These are phyloP conservation scores for Nymphaea thermarum DNA, from an alignment of 164 flowering plant species.

Conservation along the genomic window DNA sequence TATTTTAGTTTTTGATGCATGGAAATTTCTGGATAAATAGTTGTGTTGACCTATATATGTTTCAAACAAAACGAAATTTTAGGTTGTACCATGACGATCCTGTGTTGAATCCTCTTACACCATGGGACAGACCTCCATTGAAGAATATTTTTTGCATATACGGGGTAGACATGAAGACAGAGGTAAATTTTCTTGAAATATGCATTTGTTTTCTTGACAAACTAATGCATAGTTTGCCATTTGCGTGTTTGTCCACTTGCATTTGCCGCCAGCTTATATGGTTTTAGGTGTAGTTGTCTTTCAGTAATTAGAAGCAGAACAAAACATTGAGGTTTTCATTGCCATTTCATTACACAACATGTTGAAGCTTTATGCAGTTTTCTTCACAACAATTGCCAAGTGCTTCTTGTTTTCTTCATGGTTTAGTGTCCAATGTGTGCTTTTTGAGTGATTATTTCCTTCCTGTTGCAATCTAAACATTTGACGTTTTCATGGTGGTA, in stretches of 20 bases:
- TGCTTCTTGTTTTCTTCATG: too few relatives aligned
- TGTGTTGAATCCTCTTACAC: constrained; percentile 86
- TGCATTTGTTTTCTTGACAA: background rate
- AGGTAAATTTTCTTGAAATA: constrained; percentile 32
- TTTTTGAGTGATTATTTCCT: too few relatives aligned
- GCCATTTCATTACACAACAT: too few relatives aligned
- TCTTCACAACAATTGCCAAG: too few relatives aligned
- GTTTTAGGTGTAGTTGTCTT: too few relatives aligned
- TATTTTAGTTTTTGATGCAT: background rate
- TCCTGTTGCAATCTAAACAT: too few relatives aligned
- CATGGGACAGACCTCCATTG: constrained; percentile 99
- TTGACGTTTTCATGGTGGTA: constrained; percentile 13
- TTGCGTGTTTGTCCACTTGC: background rate
- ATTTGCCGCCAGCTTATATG: too few relatives aligned
- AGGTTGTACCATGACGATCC: constrained; percentile 94
- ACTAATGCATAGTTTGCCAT: background rate
- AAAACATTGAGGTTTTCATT: too few relatives aligned
- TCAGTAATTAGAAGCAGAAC: too few relatives aligned
- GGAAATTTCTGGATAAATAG: background rate
- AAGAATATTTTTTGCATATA: constrained; percentile 92
- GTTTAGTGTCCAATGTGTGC: too few relatives aligned
- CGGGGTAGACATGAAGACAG: constrained; percentile 79
- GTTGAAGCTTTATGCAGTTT: too few relatives aligned
- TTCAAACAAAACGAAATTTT: constrained; percentile 12
- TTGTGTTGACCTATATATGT: too few relatives aligned